Evolutionary conservation across 805 yeast genomes (phyloP), one percentile per base, ranked within the genome.

Genomic region (Schwanniomyces vanrijiae): DNA sequence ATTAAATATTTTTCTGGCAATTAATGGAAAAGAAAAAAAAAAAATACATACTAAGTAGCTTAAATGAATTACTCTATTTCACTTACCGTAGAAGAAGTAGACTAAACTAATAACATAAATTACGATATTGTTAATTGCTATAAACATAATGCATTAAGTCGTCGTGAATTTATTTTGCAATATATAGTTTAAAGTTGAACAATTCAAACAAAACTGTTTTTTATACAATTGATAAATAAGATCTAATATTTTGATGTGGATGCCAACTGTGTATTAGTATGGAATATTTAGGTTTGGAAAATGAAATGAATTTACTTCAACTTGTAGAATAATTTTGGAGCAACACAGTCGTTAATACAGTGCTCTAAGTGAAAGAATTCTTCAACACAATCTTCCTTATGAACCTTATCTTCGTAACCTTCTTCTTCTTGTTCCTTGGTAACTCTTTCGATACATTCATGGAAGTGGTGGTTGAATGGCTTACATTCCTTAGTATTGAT

Each of bases 331-430:
- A 91, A 77, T 71, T 83, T 86, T 73, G 96, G 96, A 53, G 96
- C 90, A 67, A 86, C 90, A 77, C 96, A 83, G 68, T 88, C 94
- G 73, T 89, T 90, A 61, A 91, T 59, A 77, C 95, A 89, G 73
- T 92, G 97, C 71, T 90, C 90, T 68, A 91, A 79, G 75, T 94
- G 98, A 90, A 92, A 92, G 60, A 88, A 92, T 75, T 92, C 99
- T 75, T 92, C 98, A 52, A 92, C 86, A 80, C 99, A 92, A 75
- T 92, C 97, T 78, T 92, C 99, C 75, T 92, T 92, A 79, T 89
- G 78, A 9, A 77, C 83, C 61, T 80, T 81, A 49, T 86, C 84
- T 24, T 73, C 96, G 68, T 92, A 91, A 59, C 77, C 96, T 57
- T 81, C 86, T 64, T 88, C 91, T 75, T 90, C 89, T 77, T 77